Evolutionary conservation across 2,329 filamentous ascomycete species (phyloP), one percentile per base, ranked within the genome.

Genomic region (Zalaria sp.): DNA sequence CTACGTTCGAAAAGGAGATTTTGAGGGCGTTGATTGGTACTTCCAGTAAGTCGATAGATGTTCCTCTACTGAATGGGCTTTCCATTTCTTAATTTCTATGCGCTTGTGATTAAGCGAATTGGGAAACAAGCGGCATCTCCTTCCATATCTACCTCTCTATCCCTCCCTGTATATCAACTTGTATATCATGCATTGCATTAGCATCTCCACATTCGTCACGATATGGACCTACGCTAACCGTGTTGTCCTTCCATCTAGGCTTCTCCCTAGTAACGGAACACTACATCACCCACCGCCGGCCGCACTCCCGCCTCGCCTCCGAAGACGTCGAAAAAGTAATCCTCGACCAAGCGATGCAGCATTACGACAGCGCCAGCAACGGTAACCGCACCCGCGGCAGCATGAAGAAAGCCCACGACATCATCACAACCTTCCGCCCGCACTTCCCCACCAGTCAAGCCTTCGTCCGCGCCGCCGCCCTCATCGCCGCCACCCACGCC

Each of bases 331-430:
- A 77, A 52, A 69, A 75, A 4, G 74, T 76, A 1, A 65, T 86
- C 5, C 63, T 83, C 35, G 67, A 67, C 1, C 69, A 77, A 37
- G 79, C 80, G 1, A 72, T 87, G 64, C 69, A 73, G 41, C 73
- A 80, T 3, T 91, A 87, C 54, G 84, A 91, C 53, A 84, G 84
- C 54, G 83, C 84, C 3, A 83, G 81, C 25, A 91, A 91, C 52
- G 81, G 82, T 1, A 87, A 89, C 51, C 75, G 76, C 42, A 83
- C 74, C 2, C 71, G 83, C 49, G 84, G 84, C 10, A 81, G 81
- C 0, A 69, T 91, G 52, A 85, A 84, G 60, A 84, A 78, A 57
- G 85, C 82, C 37, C 72, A 81, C 49, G 80, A 86, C 39, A 81
- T 84, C 80, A 66, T 86, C 34, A 68, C 73, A 34, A 67, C 79